These are phyloP conservation scores for Aspergillus costaricaensis DNA, from an alignment of 2,329 filamentous ascomycete genomes.

Conservation along the genomic window DNA sequence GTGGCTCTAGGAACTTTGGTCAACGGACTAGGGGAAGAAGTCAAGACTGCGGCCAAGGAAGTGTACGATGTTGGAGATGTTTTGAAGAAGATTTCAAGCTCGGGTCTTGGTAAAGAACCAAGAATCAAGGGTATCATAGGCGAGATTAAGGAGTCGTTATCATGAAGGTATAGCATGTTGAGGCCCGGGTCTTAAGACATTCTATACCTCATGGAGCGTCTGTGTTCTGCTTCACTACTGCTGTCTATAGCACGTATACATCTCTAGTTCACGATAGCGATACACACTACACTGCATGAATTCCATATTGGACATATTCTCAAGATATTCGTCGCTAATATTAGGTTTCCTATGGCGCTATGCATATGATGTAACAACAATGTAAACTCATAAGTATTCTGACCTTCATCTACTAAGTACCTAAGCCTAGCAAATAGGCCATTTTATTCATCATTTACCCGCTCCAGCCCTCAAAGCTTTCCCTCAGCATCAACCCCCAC, in stretches of 20 bases:
- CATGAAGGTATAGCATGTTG: slow-evolving; percentile 9
- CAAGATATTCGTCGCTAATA: neutral
- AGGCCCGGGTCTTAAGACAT: neutral
- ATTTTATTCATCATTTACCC: neutral
- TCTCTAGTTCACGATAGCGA: slow-evolving; percentile 16
- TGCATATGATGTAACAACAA: neutral
- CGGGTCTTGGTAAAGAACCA: slow-evolving; percentile 57
- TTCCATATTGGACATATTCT: neutral
- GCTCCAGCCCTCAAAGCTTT: slow-evolving; percentile 28
- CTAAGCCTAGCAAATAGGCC: neutral
- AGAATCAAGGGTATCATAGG: slow-evolving; percentile 60
- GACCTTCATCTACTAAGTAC: neutral
- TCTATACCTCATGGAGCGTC: neutral
- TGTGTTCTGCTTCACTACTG: neutral
- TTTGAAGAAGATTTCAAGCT: slow-evolving; percentile 51
- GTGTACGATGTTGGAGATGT: slow-evolving; percentile 55
- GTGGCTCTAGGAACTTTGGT: slow-evolving; percentile 81
- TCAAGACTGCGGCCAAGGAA: slow-evolving; percentile 60
- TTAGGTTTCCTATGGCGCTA: neutral
- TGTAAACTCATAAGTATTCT: neutral
- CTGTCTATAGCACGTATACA: slow-evolving; percentile 10
- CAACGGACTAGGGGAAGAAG: slow-evolving; percentile 58
- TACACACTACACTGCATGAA: slow-evolving; percentile 11
- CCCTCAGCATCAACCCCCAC: slow-evolving; percentile 50
- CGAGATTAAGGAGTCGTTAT: slow-evolving; percentile 57